Evolutionary conservation across 2,329 filamentous ascomycete species (phyloP), one percentile per base, ranked within the genome.

Genomic region (Colletotrichum chlorophyti): DNA sequence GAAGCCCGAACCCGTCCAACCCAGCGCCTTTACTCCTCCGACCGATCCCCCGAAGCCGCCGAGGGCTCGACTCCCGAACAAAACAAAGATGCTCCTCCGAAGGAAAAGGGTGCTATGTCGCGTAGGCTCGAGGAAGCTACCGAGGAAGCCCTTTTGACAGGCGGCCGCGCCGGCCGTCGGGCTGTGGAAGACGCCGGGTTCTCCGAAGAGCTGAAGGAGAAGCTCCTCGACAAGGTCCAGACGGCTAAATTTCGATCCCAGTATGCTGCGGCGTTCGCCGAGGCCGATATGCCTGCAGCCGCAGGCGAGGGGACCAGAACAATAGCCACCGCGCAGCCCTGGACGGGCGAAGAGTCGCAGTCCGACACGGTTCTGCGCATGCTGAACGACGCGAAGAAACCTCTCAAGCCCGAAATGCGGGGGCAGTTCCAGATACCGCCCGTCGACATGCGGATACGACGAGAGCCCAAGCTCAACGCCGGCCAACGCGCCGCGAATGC

Each of bases 291-390:
- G 35, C 72, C 79, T 1, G 69, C 81, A 4, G 82, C 83, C n/a
- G 87, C 90, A 11, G 88, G 89, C 14, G 80, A 82, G 64, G 89
- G 88, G 11, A 90, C 89, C 2, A 82, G 86, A 59, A 84, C 89
- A 46, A 83, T 87, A 31, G 91, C 91, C 2, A 79, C 82, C 0
- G 85, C 87, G 6, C 76, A 82, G 55, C 82, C 89, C 1, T 99
- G 95, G 95, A 86, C 83, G 0, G 95, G 94, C 3, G 79, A 83
- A 11, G 95, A 98, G 74, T 79, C 78, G 5, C 76, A 89, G 1
- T 84, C 88, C 65, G 93, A 97, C 70, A 83, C 89, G 1, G 87
- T 92, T 19, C 76, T 96, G 45, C 87, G 95, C 27, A 98, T 98
- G 90, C 74, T 95, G 10, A 84, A 91, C 54, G 92, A 96, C 69